Percentiles rank a stretch among this genome's conserved stretches.
Evolutionary conservation across 2,329 filamentous ascomycete genomes (phyloP).

Genomic region (Fusarium denticulatum): DNA sequence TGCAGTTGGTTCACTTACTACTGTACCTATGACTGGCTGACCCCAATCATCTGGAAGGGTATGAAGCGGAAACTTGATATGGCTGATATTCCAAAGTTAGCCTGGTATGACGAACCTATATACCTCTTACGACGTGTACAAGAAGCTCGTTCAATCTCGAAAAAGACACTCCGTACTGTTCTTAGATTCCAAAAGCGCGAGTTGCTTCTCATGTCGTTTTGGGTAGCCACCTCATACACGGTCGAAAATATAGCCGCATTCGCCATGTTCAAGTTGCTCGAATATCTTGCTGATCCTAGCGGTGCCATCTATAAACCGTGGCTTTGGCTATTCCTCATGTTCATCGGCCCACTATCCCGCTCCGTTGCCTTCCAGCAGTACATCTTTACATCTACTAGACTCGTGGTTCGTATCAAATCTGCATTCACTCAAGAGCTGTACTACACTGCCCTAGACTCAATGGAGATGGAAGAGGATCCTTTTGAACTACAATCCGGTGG

Average conservation of each 20-base stretch:
- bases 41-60: constrained; percentile 60
- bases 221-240: constrained; percentile 50
- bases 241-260: constrained; percentile 63
- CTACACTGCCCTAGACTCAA: constrained; percentile 63
- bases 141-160: constrained; percentile 54
- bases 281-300: constrained; percentile 60
- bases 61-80: constrained; percentile 56
- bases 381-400: constrained; percentile 65
- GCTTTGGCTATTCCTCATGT: constrained; percentile 65
- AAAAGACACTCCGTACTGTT: constrained; percentile 57
- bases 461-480: constrained; percentile 66
- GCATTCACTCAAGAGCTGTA: constrained; percentile 69
- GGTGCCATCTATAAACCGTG: constrained; percentile 58
- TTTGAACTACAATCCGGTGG: constrained; percentile 47
- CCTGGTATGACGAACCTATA: constrained; percentile 66
- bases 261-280: constrained; percentile 63
- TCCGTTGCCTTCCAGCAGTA: constrained; percentile 66
- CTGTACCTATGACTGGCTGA: constrained; percentile 62
- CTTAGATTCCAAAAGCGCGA: constrained; percentile 56
- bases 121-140: constrained; percentile 57
- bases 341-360: constrained; percentile 58
- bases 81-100: constrained; percentile 58
- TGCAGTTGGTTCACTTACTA: constrained; percentile 65
- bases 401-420: constrained; percentile 65
- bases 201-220: constrained; percentile 57